Conservation (phyloP, 495 filamentous ascomycete species). For the Tricharina praecox region DNA sequence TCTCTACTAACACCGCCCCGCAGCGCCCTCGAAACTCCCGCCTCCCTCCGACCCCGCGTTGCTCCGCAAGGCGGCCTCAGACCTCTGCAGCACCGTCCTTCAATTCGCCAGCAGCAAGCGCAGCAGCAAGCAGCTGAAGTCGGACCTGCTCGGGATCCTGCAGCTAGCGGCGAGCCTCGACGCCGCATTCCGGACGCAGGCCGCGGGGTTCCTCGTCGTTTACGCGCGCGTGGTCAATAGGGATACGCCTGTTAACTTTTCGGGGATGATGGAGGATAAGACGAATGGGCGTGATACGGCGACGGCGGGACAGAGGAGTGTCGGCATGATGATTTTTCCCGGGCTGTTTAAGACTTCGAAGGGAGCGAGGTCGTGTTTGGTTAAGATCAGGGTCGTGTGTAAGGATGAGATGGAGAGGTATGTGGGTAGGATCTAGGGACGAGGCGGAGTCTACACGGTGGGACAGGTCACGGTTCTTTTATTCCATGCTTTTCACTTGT, state of each 20-base stretch:
- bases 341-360: neutral
- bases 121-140: neutral
- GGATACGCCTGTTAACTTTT: neutral
- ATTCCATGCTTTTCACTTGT: too few species aligned
- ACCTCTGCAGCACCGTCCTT: neutral
- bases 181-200: neutral
- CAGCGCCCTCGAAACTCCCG: neutral
- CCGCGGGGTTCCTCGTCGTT: neutral
- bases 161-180: neutral
- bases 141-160: neutral
- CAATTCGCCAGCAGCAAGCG: neutral
- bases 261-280: constrained; percentile 2
- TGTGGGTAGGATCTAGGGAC: neutral
- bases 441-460: neutral
- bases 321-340: neutral
- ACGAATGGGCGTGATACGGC: neutral
- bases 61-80: neutral
- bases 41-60: neutral
- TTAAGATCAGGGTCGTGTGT: neutral
- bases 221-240: neutral
- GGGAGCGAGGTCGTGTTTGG: neutral
- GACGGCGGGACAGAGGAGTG: neutral
- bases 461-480: neutral
- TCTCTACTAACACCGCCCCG: neutral
- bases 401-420: neutral